Base-by-base conservation (phyloP, 164 flowering plant species). In the Macadamia integrifolia region DNA sequence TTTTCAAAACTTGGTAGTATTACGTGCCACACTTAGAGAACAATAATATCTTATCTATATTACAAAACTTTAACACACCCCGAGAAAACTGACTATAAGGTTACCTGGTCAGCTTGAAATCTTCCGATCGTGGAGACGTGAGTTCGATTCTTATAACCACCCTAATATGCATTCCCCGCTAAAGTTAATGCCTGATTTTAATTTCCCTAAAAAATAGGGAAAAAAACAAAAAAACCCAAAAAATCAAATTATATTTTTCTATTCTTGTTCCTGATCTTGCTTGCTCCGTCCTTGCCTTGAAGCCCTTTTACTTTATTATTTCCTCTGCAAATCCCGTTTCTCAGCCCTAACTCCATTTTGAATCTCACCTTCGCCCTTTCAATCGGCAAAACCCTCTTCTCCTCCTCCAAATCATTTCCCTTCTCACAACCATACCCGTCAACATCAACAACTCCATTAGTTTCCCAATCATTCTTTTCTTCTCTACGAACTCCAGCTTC, bases 321-420 rank as follows among this genome's bases (percentile, higher is more conserved):
- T 61, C 79, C 73, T 29, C 61, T 67, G 44, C 71, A 75, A 64
- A 73, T 42, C 53, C 76, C 74, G 67, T 50, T 62, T 48, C 67
- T 71, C 72, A 64, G 2, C 13, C 40, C 64, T 55, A 23, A 35
- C 4, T 66, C 75, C 44, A 79, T 0, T 69, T 64, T 69, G 64
- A 83, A 83, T 44, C 67, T 79, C 71, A 83, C 80, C 32, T 61
- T 83, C 53, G n/a, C 60, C 61, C 86, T 67, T 59, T 75, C 62
- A 57, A 30, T 32, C 42, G 71, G 66, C 75, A 76, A 61, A 4
- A 64, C 46, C 43, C 58, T 57, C 46, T 70, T 61, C 58, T 30
- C 58, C 48, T 55, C 44, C 5, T 30, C 49, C 18, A 62, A 30
- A 13, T 58, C 23, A 53, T 48, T 43, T 8, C 30, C 53, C 66